These are phyloP conservation scores for Wickerhamomyces ciferrii DNA, from an alignment of 805 yeast genomes.

Conservation along the genomic window DNA sequence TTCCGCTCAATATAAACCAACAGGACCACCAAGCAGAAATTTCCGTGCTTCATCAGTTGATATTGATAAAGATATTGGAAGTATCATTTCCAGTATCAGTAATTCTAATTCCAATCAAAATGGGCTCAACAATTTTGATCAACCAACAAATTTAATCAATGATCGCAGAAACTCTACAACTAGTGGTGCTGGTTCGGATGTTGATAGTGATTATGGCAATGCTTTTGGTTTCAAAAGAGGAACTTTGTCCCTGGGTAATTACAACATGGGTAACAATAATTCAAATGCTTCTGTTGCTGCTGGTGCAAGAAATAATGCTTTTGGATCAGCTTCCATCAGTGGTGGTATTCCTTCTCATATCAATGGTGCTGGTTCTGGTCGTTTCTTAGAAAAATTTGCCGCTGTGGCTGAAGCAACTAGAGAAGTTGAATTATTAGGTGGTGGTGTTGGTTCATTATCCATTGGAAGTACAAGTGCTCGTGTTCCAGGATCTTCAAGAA, in stretches of 20 bases:
- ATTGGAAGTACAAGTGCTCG: conserved; percentile 27
- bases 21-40: not conserved
- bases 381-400: conserved; percentile 58
- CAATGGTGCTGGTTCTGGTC: conserved; percentile 25
- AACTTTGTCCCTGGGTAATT: conserved; percentile 35
- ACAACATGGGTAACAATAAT: conserved; percentile 15
- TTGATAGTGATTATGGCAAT: conserved; percentile 28
- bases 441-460: conserved; percentile 36
- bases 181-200: conserved; percentile 29
- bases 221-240: conserved; percentile 45
- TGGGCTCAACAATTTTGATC: conserved; percentile 9
- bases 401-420: conserved; percentile 66
- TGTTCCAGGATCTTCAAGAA: conserved; percentile 36
- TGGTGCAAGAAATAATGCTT: conserved; percentile 23
- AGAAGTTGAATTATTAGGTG: conserved; percentile 48
- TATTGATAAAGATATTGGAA: conserved; percentile 22
- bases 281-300: not conserved
- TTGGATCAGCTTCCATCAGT: conserved; percentile 59
- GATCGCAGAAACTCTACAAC: conserved; percentile 31
- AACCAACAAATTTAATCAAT: conserved; percentile 6
- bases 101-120: conserved; percentile 16
- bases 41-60: conserved; percentile 11
- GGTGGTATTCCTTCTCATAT: conserved; percentile 35
- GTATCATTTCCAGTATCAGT: conserved; percentile 25
- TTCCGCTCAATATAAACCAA: not conserved